phyloP scores from a whole-genome alignment of 352 stramenopile species.

The Phytophthora meadii region DNA sequence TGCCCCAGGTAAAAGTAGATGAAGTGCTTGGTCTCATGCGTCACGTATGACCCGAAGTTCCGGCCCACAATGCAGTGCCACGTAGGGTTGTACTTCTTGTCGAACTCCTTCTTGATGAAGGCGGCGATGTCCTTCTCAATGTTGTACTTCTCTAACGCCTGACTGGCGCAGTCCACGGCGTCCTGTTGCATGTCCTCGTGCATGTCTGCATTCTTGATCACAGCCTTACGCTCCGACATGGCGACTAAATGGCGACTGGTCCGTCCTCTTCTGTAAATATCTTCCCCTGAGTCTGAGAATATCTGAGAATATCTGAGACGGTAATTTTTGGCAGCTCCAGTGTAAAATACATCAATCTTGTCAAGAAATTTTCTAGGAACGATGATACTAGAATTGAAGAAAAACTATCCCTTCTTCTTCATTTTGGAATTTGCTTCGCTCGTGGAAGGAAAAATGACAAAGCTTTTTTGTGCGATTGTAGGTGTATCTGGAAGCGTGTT shows the following conservation, averaged over 20 bases:
- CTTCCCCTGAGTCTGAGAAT: too few species aligned
- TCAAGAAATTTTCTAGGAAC: too few species aligned
- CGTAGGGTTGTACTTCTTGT: conserved; percentile 93
- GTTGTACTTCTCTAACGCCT: conserved; percentile 99
- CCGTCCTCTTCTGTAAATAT: too few species aligned
- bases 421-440: neutral
- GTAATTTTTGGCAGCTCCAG: too few species aligned
- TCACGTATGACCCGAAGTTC: conserved; percentile 95
- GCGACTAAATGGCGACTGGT: conserved; percentile 44
- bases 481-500: neutral
- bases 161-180: conserved; percentile 97
- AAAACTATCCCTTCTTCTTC: too few species aligned
- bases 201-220: conserved; percentile 99
- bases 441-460: too few species aligned
- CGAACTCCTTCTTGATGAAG: conserved; percentile 94
- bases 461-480: neutral
- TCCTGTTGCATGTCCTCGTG: conserved; percentile 99
- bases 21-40: conserved; percentile 94
- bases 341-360: too few species aligned
- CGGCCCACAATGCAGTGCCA: conserved; percentile 96
- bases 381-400: too few species aligned
- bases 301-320: too few species aligned
- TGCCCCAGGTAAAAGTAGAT: conserved; percentile 97
- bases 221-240: conserved; percentile 96
- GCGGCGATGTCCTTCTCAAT: conserved; percentile 98